These are phyloP conservation scores for Globisporangium polare DNA, from an alignment of 352 stramenopile genomes.

Conservation along the genomic window DNA sequence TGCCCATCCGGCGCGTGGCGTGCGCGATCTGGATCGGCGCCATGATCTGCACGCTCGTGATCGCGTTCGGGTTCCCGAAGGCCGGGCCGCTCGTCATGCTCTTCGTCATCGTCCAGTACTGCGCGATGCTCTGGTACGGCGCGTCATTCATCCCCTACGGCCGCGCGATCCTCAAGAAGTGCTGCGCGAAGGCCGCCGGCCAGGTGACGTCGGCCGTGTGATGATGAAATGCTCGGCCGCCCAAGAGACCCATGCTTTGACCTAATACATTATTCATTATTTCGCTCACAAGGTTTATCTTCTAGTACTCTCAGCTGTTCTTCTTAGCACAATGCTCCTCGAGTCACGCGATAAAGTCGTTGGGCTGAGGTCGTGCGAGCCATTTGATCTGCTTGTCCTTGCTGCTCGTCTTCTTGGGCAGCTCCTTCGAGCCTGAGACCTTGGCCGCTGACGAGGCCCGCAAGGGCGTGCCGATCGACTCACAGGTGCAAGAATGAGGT, in stretches of 20 bases:
- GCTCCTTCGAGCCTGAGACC: slow-evolving; percentile 54
- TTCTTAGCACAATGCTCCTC: slow-evolving; percentile 30
- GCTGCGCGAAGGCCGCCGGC: slow-evolving; percentile 46
- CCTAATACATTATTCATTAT: neutral
- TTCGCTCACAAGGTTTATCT: neutral
- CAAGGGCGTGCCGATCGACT: too few relatives aligned
- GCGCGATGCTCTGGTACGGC: slow-evolving; percentile 84
- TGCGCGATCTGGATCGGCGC: slow-evolving; percentile 77
- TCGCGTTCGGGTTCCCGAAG: slow-evolving; percentile 70
- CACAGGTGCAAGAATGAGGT: too few relatives aligned
- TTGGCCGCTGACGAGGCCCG: slow-evolving; percentile 50
- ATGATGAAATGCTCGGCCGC: neutral
- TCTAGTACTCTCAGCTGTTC: neutral
- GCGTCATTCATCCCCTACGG: slow-evolving; percentile 83
- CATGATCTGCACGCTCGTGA: slow-evolving; percentile 70
- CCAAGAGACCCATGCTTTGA: neutral
- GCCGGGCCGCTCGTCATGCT: slow-evolving; percentile 64
- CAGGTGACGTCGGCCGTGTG: slow-evolving; percentile 34
- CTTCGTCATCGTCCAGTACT: slow-evolving; percentile 75
- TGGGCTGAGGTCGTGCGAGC: slow-evolving; percentile 61
- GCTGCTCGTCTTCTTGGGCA: slow-evolving; percentile 50
- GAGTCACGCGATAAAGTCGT: slow-evolving; percentile 72
- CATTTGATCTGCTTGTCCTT: slow-evolving; percentile 70
- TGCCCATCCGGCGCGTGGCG: slow-evolving; percentile 73
- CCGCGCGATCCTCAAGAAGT: slow-evolving; percentile 74